Evolutionary conservation across 2,329 filamentous ascomycete species (phyloP), one percentile per base, ranked within the genome.

Genomic region (Fusarium euwallaceae): DNA sequence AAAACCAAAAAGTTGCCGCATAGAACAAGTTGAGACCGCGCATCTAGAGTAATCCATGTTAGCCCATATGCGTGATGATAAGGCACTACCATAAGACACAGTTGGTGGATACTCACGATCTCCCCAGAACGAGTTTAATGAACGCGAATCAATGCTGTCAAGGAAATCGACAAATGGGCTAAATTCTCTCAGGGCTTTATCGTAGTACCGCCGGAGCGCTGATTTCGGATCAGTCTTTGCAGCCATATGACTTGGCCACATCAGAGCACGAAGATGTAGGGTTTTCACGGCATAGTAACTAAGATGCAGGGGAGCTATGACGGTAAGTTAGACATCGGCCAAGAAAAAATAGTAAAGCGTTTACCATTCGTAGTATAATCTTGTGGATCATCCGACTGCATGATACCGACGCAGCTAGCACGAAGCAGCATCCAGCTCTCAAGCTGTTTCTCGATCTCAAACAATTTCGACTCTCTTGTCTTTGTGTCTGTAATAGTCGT

Each of bases 1-100:
- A 83, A 83, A 34, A 84, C 82, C 32, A 84, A 68, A 58, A 84
- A 83, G 68, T 84, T 84, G 20, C 82, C 81, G 36, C 80, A 80
- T 0, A 84, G 75, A 4, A 83, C 82, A 1, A 84, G 75, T 60
- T 84, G 82, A 0, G 81, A 83, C 3, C 83, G 78, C 5, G 66
- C 66, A 27, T 69, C 66, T 69, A 6, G 14, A 36, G 14, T 17
- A n/a, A 11, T n/a, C 5, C 11, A 17, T 27, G 29, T 69, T 16
- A 69, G 61, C 55, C 1, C 22, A 17, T 34, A 17, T 2, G 32
- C 12, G 17, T 34, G 27, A 55, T 20, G 17, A 14, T 11, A 36
- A 36, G n/a, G n/a, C 29, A 32, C 12, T 29, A 14, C 24, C 41
- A 14, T 4, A 43, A 12, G 43, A 60, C 16, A 34, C 7, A 29